These are phyloP conservation scores for Cytospora chrysosperma DNA, from an alignment of 2,329 filamentous ascomycete genomes.

Conservation along the genomic window DNA sequence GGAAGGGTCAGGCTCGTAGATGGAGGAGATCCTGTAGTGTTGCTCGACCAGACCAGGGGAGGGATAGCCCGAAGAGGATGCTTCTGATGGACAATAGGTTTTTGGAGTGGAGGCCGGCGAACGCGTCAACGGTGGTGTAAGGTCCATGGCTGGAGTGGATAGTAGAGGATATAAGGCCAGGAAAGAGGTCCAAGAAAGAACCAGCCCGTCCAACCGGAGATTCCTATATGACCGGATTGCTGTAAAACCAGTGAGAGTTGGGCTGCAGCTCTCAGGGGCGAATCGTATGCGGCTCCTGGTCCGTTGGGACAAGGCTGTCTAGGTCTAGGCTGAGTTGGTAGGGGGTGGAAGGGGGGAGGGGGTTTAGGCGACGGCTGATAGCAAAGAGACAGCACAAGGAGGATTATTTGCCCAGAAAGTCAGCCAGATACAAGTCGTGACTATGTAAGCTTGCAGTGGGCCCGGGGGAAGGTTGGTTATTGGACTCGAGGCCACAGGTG, in stretches of 20 bases:
- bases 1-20: slow-evolving; percentile 40
- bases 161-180: neutral
- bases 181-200: neutral
- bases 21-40: slow-evolving; percentile 43
- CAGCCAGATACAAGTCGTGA: neutral
- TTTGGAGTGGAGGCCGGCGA: slow-evolving; percentile 44
- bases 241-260: neutral
- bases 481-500: neutral
- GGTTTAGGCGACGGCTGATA: neutral
- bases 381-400: neutral
- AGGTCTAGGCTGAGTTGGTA: neutral
- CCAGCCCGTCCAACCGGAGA: neutral
- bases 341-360: neutral
- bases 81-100: slow-evolving; percentile 45
- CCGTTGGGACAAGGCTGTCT: slow-evolving; percentile 2
- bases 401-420: neutral
- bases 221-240: neutral
- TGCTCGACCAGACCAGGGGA: slow-evolving; percentile 44
- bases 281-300: neutral
- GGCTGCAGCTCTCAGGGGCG: neutral
- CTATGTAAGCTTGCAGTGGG: neutral
- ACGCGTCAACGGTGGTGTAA: slow-evolving; percentile 48
- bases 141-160: slow-evolving; percentile 42
- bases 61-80: slow-evolving; percentile 45
- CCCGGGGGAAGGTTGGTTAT: neutral